Conservation (phyloP, 1,139 yeast species). For the Pichia sp. region DNA sequence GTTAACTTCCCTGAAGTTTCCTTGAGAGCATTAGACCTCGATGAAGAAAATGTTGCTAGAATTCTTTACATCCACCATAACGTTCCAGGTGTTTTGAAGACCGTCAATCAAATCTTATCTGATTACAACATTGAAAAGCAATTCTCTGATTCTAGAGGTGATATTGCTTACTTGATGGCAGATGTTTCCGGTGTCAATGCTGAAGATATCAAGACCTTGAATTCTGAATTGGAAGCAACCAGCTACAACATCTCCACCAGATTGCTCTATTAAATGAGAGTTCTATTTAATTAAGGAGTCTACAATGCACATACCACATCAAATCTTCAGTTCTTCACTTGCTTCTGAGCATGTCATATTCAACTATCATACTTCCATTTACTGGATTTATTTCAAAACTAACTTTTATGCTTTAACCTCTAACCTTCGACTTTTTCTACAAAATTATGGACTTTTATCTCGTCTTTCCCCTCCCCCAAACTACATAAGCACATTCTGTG, state of each 20-base stretch:
- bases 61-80: slow-evolving; percentile 94
- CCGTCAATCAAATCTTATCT: slow-evolving; percentile 92
- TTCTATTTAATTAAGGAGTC: no score
- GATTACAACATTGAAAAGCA: slow-evolving; percentile 97
- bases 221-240: slow-evolving; percentile 83
- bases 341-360: slow-evolving; percentile 4
- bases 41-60: slow-evolving; percentile 84
- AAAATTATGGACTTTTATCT: no score
- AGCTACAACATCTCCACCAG: slow-evolving; percentile 91
- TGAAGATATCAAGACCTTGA: slow-evolving; percentile 75
- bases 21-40: slow-evolving; percentile 81
- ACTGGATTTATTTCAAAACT: neutral
- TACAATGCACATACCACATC: neutral
- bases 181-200: slow-evolving; percentile 85
- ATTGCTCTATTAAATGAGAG: slow-evolving; percentile 62
- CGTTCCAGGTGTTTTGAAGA: slow-evolving; percentile 98
- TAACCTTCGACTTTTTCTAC: no score
- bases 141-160: slow-evolving; percentile 93
- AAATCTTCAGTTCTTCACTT: slow-evolving; percentile 1
- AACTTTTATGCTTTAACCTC: no score
- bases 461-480: no score
- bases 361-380: slow-evolving; percentile 5
- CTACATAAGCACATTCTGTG: no score
- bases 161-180: slow-evolving; percentile 96
- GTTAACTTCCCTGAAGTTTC: slow-evolving; percentile 99